A percentile compares a stretch with the other conserved stretches of the same genome.
These are phyloP conservation scores for Cordyceps militaris DNA, from an alignment of 2,329 filamentous ascomycete species.

Conservation along the genomic window DNA sequence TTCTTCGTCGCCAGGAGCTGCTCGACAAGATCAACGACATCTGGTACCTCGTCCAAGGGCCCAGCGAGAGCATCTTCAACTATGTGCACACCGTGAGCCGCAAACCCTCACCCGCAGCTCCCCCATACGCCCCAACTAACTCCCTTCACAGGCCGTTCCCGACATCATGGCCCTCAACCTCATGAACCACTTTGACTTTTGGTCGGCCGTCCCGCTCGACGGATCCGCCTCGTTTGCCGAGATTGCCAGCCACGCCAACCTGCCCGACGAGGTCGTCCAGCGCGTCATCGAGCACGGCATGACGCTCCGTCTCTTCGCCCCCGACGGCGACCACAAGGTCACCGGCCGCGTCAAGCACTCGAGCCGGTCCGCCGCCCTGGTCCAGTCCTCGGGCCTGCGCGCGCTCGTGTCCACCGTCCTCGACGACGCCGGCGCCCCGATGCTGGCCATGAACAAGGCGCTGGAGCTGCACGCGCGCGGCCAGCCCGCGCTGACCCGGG, in stretches of 20 bases:
- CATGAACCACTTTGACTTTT: conserved; percentile 47
- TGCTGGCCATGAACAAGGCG: conserved; percentile 28
- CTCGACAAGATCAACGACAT: conserved; percentile 40
- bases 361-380: conserved; percentile 32
- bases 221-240: conserved; percentile 36
- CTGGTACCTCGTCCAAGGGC: conserved; percentile 39
- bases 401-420: conserved; percentile 31
- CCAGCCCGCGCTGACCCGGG: conserved; percentile 24
- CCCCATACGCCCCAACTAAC: neutral
- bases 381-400: conserved; percentile 25
- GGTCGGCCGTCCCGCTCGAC: conserved; percentile 41
- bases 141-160: conserved; percentile 32
- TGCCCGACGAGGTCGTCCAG: conserved; percentile 32
- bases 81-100: conserved; percentile 32
- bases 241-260: conserved; percentile 29
- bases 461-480: conserved; percentile 26
- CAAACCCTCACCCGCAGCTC: neutral
- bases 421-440: conserved; percentile 31
- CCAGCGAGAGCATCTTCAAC: conserved; percentile 43
- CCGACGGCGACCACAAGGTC: conserved; percentile 17
- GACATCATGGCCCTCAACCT: conserved; percentile 39
- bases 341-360: conserved; percentile 28
- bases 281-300: conserved; percentile 33
- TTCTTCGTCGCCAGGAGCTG: conserved; percentile 36
- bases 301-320: conserved; percentile 32